Base-by-base conservation (phyloP, 106 monocot species). In the Platanthera zijinensis region DNA sequence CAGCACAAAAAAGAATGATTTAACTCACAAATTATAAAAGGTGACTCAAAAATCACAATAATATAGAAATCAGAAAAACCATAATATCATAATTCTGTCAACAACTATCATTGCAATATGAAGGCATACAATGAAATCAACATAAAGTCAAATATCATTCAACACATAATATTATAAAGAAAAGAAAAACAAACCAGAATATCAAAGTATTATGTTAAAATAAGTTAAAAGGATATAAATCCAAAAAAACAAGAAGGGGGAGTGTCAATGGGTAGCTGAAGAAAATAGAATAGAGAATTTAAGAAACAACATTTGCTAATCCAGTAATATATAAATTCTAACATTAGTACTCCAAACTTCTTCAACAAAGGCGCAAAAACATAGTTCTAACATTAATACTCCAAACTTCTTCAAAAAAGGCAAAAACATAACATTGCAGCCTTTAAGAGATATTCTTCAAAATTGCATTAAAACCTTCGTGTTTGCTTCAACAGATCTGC, bases 401-500 rank as follows among this genome's bases (percentile, higher is more conserved):
- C n/a, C n/a, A n/a, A n/a, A n/a, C n/a, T n/a, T n/a, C n/a, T n/a
- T n/a, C n/a, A n/a, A n/a, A n/a, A 51, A 50, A 9, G 10, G 72
- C 10, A 49, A 72, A 19, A 47, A 59, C 6, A 1, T 0, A 32
- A 66, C 28, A 28, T 66, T 72, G 5, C 72, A 72, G 14, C 46
- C 11, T 50, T 49, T 13, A 10, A 72, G 72, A 72, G 49, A 72
- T 15, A 48, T 45, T 21, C 21, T 10, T 72, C 72, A 51, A 72
- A n/a, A 72, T 21, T 50, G 72, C 21, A n/a, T 46, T 50, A 72
- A 72, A 72, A 21, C 25, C 71, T 50, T 50, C 49, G 8, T 72
- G 13, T 51, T 72, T 72, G 51, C 72, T 15, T 72, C 72, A 72
- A 72, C 13, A n/a, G n/a, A 72, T 72, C 72, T 72, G 72, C 72